These are phyloP conservation scores for Drechslerella dactyloides DNA, from an alignment of 2,329 filamentous ascomycete species.

Conservation along the genomic window DNA sequence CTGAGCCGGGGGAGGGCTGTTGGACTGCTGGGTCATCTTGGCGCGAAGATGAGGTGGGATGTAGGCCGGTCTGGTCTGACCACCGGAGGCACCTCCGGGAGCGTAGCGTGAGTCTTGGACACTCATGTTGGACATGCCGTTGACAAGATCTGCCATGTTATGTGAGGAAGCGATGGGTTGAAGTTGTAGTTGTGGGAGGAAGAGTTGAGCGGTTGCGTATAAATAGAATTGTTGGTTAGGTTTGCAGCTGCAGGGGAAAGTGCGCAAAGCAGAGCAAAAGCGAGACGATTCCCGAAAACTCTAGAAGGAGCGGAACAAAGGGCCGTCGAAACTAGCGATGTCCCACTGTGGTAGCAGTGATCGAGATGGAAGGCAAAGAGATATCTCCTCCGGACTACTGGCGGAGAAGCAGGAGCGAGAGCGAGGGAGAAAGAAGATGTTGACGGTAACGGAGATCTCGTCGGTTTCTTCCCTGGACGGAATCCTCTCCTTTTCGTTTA, in stretches of 20 bases:
- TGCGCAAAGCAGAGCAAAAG: constrained; percentile 10
- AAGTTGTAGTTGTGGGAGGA: not conserved
- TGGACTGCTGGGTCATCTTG: constrained; percentile 60
- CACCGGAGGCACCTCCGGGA: constrained; percentile 54
- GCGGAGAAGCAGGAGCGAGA: not conserved
- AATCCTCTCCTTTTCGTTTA: constrained; percentile 4
- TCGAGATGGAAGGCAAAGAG: constrained; percentile 4
- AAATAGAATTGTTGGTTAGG: constrained; percentile 2
- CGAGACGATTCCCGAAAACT: constrained; percentile 30
- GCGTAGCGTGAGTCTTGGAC: constrained; percentile 60
- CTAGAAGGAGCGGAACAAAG: constrained; percentile 23
- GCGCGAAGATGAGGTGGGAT: constrained; percentile 83
- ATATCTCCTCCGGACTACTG: not conserved
- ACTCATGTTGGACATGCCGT: constrained; percentile 74
- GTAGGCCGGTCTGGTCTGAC: constrained; percentile 65
- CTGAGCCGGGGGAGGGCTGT: constrained; percentile 27
- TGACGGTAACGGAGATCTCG: constrained; percentile 50
- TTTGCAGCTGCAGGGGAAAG: constrained; percentile 2
- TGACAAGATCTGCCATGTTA: constrained; percentile 85
- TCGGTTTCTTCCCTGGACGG: constrained; percentile 19
- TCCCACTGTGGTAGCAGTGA: constrained; percentile 37
- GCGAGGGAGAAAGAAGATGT: constrained; percentile 1
- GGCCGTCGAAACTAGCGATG: constrained; percentile 22
- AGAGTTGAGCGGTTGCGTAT: not conserved
- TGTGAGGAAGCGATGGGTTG: no score